phyloP scores from a whole-genome alignment of 2,329 filamentous ascomycete species.

The Phialophora verrucosa region DNA sequence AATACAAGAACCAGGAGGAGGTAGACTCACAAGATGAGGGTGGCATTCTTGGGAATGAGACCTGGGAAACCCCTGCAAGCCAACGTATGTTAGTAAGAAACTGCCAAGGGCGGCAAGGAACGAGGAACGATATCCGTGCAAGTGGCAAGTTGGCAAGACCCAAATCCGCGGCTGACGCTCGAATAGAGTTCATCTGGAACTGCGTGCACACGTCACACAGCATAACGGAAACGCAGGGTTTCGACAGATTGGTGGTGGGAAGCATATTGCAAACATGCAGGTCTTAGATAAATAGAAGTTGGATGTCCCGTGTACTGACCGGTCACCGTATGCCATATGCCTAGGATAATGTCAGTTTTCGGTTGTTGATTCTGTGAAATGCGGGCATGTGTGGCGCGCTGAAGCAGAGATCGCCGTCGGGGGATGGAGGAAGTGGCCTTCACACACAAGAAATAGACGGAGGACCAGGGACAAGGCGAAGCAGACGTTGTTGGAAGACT shows the following conservation, averaged over 20 bases:
- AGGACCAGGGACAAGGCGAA: background rate
- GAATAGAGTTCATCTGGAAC: background rate
- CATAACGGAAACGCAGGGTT: background rate
- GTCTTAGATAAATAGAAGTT: background rate
- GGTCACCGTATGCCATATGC: constrained; percentile 46
- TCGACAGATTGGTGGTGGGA: background rate
- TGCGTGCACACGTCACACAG: background rate
- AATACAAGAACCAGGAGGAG: constrained; percentile 6
- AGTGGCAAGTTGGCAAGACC: background rate
- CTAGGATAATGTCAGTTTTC: constrained; percentile 26
- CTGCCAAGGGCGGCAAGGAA: background rate
- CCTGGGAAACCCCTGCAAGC: constrained; percentile 73
- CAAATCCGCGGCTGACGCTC: background rate
- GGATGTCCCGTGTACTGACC: constrained; percentile 43
- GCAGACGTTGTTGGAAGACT: constrained; percentile 40
- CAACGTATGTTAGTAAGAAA: constrained; percentile 25
- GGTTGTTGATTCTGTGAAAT: background rate
- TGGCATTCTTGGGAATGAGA: constrained; percentile 75
- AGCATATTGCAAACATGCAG: background rate
- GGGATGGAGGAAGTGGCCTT: background rate
- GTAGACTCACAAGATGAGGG: constrained; percentile 77
- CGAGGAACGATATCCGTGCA: background rate
- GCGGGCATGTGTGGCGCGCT: background rate
- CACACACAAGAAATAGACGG: background rate
- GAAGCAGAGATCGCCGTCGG: background rate